Evolutionary conservation across 169 alveolate genomes (phyloP).

Genomic region (Condylostoma magnum): DNA sequence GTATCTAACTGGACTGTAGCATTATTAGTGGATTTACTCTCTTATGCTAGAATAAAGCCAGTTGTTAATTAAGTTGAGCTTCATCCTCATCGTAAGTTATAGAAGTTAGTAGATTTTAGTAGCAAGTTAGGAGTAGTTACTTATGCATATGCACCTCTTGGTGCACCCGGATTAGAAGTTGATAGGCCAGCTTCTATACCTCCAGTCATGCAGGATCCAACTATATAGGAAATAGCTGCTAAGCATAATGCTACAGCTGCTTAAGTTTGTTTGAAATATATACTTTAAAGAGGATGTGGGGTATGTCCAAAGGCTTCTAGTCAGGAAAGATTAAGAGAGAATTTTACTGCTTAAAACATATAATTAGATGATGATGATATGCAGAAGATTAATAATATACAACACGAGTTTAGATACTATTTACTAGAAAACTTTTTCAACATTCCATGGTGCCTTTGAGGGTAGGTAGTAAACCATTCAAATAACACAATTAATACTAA

Average conservation of each 20-base stretch:
- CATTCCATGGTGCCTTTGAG: no score
- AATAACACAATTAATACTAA: no score
- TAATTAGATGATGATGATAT: slow-evolving; percentile 48
- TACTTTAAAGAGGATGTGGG: slow-evolving; percentile 42
- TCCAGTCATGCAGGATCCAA: slow-evolving; percentile 41
- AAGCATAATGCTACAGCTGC: slow-evolving; percentile 48
- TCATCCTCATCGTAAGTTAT: slow-evolving; percentile 38
- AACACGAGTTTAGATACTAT: no score
- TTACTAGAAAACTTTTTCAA: no score
- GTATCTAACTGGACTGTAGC: slow-evolving; percentile 60
- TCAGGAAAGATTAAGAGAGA: slow-evolving; percentile 44
- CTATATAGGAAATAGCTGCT: slow-evolving; percentile 46
- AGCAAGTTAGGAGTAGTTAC: slow-evolving; percentile 1
- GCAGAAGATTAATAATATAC: slow-evolving; percentile 19
- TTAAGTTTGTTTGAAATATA: slow-evolving; percentile 60
- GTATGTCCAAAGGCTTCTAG: slow-evolving; percentile 54
- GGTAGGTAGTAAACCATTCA: no score
- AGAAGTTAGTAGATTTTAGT: slow-evolving; percentile 17
- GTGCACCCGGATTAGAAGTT: not conserved
- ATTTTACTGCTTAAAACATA: slow-evolving; percentile 43
- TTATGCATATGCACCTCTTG: slow-evolving; percentile 32
- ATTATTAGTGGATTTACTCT: slow-evolving; percentile 46
- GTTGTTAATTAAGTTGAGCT: slow-evolving; percentile 71
- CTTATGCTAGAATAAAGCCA: slow-evolving; percentile 66
- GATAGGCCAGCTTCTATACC: slow-evolving; percentile 21